phyloP scores from a whole-genome alignment of 352 stramenopile species.

The Pythium biforme region DNA sequence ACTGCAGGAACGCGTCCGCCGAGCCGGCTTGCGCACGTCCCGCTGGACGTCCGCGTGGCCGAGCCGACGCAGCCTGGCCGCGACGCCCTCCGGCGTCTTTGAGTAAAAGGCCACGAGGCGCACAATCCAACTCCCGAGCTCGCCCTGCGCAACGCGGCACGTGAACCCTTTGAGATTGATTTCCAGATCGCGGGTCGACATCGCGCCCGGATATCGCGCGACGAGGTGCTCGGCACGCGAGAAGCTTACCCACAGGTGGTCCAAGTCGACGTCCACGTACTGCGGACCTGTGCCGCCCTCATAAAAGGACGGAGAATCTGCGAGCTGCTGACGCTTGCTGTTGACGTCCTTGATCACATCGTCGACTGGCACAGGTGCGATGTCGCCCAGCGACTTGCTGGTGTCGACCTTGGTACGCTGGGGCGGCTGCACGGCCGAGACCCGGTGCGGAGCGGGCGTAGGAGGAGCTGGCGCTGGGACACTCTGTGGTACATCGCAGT shows the following conservation, averaged over 20 bases:
- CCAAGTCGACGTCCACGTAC: slow-evolving; percentile 42
- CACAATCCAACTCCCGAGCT: slow-evolving; percentile 12
- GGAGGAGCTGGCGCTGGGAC: no score
- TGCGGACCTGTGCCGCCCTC: slow-evolving; percentile 10
- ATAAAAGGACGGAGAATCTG: neutral
- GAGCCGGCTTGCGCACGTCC: slow-evolving; percentile 29
- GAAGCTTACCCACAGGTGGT: slow-evolving; percentile 34
- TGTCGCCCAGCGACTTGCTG: no score
- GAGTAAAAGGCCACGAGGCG: slow-evolving; percentile 29
- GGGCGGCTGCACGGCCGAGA: neutral
- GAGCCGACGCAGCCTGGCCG: slow-evolving; percentile 9
- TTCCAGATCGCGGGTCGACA: slow-evolving; percentile 26
- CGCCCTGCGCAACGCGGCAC: slow-evolving; percentile 19
- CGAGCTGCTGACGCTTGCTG: neutral
- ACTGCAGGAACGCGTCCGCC: slow-evolving; percentile 32
- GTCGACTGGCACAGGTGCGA: no score
- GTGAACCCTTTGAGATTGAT: slow-evolving; percentile 37
- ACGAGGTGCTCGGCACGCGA: slow-evolving; percentile 31
- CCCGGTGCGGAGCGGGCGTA: no score
- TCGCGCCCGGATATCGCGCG: slow-evolving; percentile 23
- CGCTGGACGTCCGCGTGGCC: slow-evolving; percentile 24
- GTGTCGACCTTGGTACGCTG: neutral
- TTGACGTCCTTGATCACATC: neutral
- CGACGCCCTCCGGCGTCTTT: slow-evolving; percentile 31
- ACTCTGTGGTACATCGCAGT: neutral